Conservation (phyloP, 768 basidiomycete species). For the Symmetrospora coprosmae region DNA sequence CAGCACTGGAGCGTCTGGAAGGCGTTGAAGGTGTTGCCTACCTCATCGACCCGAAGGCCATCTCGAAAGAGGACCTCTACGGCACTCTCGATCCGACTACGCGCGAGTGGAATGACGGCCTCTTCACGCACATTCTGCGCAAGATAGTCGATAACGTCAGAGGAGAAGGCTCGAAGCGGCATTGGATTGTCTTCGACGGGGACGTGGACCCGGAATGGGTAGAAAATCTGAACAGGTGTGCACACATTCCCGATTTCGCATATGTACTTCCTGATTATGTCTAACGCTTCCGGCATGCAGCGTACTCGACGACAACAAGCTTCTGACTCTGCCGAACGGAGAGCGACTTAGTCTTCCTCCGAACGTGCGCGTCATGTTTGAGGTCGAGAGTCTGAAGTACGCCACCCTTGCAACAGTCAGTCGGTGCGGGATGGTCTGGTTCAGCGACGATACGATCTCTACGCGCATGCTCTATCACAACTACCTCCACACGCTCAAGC, state of each 20-base stretch:
- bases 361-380: conserved; percentile 98
- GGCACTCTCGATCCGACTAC: conserved; percentile 94
- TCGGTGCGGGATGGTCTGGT: conserved; percentile 99
- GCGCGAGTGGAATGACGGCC: conserved; percentile 96
- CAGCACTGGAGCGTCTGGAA: conserved; percentile 77
- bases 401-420: conserved; percentile 96
- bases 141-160: conserved; percentile 98
- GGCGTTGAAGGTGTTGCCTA: conserved; percentile 84
- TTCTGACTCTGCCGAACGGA: conserved; percentile 90
- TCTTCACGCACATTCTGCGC: conserved; percentile 92
- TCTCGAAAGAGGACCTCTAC: conserved; percentile 95
- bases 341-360: conserved; percentile 92
- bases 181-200: conserved; percentile 99
- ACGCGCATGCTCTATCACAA: conserved; percentile 80
- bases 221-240: conserved; percentile 92
- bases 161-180: conserved; percentile 86
- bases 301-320: conserved; percentile 96
- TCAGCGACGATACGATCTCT: conserved; percentile 88
- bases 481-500: conserved; percentile 63
- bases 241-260: conserved; percentile 24
- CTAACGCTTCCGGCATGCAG: conserved; percentile 40
- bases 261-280: neutral
- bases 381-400: conserved; percentile 92
- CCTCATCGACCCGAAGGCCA: conserved; percentile 97
- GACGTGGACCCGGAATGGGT: conserved; percentile 99